A percentile compares a stretch with the other conserved stretches of the same genome.
These are phyloP conservation scores for Colletotrichum orchidophilum DNA, from an alignment of 2,329 filamentous ascomycete species.

Conservation along the genomic window DNA sequence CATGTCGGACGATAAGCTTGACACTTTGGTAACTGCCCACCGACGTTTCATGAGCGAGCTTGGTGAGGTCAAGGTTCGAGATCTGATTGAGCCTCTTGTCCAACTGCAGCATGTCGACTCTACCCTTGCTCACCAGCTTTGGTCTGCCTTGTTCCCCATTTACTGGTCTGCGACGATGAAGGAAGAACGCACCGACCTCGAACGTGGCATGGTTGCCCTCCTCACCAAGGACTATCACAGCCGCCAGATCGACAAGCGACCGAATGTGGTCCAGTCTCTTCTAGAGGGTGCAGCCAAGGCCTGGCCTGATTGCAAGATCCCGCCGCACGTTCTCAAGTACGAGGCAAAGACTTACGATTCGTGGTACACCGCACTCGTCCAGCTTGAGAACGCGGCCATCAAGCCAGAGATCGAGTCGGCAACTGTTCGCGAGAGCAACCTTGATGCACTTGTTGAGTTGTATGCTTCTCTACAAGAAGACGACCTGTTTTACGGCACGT, in stretches of 20 bases:
- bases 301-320: constrained; percentile 88
- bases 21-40: constrained; percentile 80
- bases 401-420: constrained; percentile 85
- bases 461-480: constrained; percentile 93
- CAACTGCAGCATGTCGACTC: constrained; percentile 93
- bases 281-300: constrained; percentile 87
- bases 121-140: constrained; percentile 85
- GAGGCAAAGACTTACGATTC: constrained; percentile 92
- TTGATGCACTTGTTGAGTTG: constrained; percentile 94
- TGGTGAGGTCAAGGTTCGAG: constrained; percentile 85
- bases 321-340: constrained; percentile 95
- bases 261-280: constrained; percentile 93
- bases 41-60: constrained; percentile 86
- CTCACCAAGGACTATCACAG: constrained; percentile 96
- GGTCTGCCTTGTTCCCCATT: constrained; percentile 90
- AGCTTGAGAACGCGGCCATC: constrained; percentile 89
- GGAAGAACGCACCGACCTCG: constrained; percentile 89
- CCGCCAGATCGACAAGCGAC: constrained; percentile 91
- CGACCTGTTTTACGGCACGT: constrained; percentile 96
- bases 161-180: constrained; percentile 90
- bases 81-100: constrained; percentile 87
- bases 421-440: constrained; percentile 88
- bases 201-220: constrained; percentile 89
- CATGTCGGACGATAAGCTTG: constrained; percentile 85
- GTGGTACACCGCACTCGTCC: constrained; percentile 94